Evolutionary conservation across 352 stramenopile genomes (phyloP).

Genomic region (Globisporangium viniferum): DNA sequence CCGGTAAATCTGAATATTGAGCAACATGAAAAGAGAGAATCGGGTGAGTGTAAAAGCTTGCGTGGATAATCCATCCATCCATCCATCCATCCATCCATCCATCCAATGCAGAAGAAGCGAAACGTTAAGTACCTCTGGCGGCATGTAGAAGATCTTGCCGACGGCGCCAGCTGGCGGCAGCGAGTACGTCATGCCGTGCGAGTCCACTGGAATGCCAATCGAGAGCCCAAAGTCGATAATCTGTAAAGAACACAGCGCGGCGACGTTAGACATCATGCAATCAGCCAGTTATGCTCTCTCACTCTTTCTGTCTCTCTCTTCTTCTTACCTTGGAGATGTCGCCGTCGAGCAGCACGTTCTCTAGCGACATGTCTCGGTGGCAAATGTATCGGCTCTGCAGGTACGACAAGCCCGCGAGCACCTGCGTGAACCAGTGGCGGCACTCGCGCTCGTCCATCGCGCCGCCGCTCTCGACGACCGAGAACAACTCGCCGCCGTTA

Average conservation of each 20-base stretch:
- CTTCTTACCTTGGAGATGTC: conserved; percentile 70
- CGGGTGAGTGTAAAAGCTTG: conserved; percentile 2
- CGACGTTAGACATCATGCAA: conserved; percentile 1
- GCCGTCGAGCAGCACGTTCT: conserved; percentile 84
- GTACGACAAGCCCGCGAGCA: conserved; percentile 75
- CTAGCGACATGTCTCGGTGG: conserved; percentile 86
- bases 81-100: not conserved
- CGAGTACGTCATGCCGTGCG: conserved; percentile 84
- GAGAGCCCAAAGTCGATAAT: conserved; percentile 87
- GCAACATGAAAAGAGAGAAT: not conserved
- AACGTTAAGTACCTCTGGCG: conserved; percentile 42
- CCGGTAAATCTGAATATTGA: conserved; percentile 65
- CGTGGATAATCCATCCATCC: not conserved
- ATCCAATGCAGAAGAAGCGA: not conserved
- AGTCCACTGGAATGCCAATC: conserved; percentile 82
- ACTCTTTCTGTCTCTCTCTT: not conserved
- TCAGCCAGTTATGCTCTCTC: not conserved
- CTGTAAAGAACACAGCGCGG: conserved; percentile 22
- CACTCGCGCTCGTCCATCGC: conserved; percentile 76
- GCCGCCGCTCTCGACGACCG: conserved; percentile 74
- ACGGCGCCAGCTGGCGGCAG: conserved; percentile 73
- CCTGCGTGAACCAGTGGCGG: conserved; percentile 83
- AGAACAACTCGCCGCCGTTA: conserved; percentile 83
- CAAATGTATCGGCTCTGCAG: conserved; percentile 84
- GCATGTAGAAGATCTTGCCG: conserved; percentile 91